Percentiles rank a stretch among this genome's conserved stretches.
phyloP scores from a whole-genome alignment of 2,329 filamentous ascomycete species.

The Stagonosporopsis vannaccii region DNA sequence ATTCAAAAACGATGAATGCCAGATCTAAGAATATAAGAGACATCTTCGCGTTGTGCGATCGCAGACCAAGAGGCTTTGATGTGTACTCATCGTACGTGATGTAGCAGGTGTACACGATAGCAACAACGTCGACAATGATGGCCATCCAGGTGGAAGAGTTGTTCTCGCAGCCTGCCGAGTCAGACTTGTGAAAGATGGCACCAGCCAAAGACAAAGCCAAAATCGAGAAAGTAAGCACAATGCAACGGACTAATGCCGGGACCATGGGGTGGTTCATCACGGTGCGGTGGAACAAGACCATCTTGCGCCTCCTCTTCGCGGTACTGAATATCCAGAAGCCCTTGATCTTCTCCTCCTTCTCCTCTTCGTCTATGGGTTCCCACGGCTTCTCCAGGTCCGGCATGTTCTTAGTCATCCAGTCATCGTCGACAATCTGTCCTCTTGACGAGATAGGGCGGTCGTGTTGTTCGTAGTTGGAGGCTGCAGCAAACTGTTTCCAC shows the following conservation, averaged over 20 bases:
- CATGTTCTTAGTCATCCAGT: constrained; percentile 60
- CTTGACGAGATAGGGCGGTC: constrained; percentile 38
- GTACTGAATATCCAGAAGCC: constrained; percentile 59
- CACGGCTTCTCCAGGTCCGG: constrained; percentile 58
- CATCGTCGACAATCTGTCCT: constrained; percentile 49
- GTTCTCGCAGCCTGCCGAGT: constrained; percentile 50
- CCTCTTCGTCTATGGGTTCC: constrained; percentile 62
- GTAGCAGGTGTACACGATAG: constrained; percentile 88
- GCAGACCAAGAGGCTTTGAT: constrained; percentile 87
- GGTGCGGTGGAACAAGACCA: constrained; percentile 69
- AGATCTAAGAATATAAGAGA: constrained; percentile 89
- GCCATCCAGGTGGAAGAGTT: constrained; percentile 81
- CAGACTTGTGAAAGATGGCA: constrained; percentile 68
- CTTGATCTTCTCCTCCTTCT: constrained; percentile 56
- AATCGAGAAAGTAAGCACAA: constrained; percentile 82
- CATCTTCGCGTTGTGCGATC: constrained; percentile 84
- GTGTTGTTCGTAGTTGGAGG: constrained; percentile 37
- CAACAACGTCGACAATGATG: constrained; percentile 85
- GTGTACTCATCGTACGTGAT: constrained; percentile 98
- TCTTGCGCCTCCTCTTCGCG: constrained; percentile 59
- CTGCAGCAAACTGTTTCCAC: constrained; percentile 49
- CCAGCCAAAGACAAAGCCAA: constrained; percentile 80
- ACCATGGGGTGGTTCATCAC: constrained; percentile 84
- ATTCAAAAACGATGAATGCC: constrained; percentile 97
- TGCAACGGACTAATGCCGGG: constrained; percentile 81